phyloP scores from a whole-genome alignment of 208 protist genomes.

The Eutreptiella sp. region DNA sequence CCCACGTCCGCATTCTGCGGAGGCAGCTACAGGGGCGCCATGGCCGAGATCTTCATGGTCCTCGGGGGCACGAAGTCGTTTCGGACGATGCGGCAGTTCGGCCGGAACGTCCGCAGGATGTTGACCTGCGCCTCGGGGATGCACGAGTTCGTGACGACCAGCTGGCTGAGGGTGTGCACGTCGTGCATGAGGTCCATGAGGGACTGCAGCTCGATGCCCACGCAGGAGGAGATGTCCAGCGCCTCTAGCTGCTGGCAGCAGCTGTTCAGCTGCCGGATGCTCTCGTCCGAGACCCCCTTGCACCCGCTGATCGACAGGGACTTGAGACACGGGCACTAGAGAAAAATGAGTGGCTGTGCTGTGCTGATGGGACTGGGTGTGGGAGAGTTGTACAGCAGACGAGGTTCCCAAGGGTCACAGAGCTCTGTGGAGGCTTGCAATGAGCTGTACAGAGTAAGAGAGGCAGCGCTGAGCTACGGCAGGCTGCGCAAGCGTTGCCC shows the following conservation, averaged over 20 bases:
- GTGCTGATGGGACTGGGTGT: too few species aligned
- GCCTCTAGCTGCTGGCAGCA: constrained; percentile 9
- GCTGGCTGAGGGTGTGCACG: not conserved
- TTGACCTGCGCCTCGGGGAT: constrained; percentile 30
- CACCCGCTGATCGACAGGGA: constrained; percentile 16
- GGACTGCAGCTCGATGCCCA: not conserved
- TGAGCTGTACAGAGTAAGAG: too few species aligned
- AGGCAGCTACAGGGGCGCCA: too few species aligned
- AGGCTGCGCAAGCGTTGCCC: too few species aligned
- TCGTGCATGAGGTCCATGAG: constrained; percentile 28
- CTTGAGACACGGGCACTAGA: not conserved
- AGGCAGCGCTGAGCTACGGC: too few species aligned
- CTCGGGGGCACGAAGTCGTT: too few species aligned
- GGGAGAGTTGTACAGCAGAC: too few species aligned
- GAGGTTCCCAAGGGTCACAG: too few species aligned
- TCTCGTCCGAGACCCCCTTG: not conserved
- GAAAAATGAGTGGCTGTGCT: too few species aligned
- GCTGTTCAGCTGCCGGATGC: not conserved
- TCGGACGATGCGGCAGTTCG: constrained; percentile 14
- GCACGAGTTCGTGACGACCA: constrained; percentile 31
- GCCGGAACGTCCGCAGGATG: constrained; percentile 20
- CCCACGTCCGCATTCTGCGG: too few species aligned
- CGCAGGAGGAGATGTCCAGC: constrained; percentile 27
- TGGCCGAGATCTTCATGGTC: too few species aligned
- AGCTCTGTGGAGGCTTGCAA: too few species aligned